Conservation (phyloP, 73 alveolate species). For the Paramecium primaurelia region DNA sequence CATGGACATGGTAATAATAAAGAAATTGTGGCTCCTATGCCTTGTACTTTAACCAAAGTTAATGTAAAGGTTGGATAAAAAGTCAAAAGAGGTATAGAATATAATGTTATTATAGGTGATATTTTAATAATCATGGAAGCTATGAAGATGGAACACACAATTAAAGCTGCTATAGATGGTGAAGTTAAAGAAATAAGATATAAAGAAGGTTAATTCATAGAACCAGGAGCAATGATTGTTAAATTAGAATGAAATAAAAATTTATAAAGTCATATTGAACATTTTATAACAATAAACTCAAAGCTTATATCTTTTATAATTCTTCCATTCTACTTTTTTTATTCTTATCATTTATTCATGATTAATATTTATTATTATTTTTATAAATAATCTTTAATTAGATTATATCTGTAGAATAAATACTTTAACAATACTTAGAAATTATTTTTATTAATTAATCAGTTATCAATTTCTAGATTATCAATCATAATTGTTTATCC, state of each 20-base stretch:
- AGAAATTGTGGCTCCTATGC: slow-evolving; percentile 78
- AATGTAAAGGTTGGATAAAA: slow-evolving; percentile 70
- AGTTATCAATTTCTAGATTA: too few relatives aligned
- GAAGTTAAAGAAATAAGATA: slow-evolving; percentile 68
- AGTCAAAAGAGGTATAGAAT: slow-evolving; percentile 69
- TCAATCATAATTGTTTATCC: too few relatives aligned
- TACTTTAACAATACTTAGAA: too few relatives aligned
- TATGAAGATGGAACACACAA: slow-evolving; percentile 81
- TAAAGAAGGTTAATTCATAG: slow-evolving; percentile 74
- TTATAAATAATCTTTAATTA: too few relatives aligned
- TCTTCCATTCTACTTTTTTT: too few relatives aligned
- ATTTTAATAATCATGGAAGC: slow-evolving; percentile 66
- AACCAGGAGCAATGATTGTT: slow-evolving; percentile 72
- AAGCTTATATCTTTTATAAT: too few relatives aligned
- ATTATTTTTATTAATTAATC: too few relatives aligned
- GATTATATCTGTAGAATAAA: too few relatives aligned
- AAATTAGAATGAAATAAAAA: slow-evolving; percentile 8
- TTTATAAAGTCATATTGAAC: neutral
- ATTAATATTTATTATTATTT: too few relatives aligned
- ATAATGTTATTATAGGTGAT: neutral
- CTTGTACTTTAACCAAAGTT: slow-evolving; percentile 79
- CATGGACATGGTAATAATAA: slow-evolving; percentile 45
- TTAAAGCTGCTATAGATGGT: slow-evolving; percentile 75
- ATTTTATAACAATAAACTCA: neutral
- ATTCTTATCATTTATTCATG: too few relatives aligned